phyloP scores from a whole-genome alignment of 345 rosid genomes.

The Moringa oleifera region DNA sequence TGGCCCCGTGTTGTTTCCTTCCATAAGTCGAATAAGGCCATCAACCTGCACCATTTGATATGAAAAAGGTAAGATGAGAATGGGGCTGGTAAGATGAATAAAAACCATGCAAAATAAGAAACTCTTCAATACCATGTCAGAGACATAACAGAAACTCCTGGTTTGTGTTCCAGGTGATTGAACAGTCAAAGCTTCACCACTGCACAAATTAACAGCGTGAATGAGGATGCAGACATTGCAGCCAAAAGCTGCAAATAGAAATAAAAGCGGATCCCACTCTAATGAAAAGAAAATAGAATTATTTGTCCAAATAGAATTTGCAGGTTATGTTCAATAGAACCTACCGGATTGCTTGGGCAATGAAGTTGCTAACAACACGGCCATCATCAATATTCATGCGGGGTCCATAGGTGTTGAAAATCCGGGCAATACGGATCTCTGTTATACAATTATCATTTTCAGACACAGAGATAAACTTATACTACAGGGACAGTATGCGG shows the following conservation, averaged over 20 bases:
- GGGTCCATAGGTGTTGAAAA: slow-evolving; percentile 95
- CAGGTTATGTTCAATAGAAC: not conserved
- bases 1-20: slow-evolving; percentile 91
- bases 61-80: not conserved
- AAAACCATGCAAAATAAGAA: not conserved
- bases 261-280: not conserved
- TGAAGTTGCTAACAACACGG: slow-evolving; percentile 96
- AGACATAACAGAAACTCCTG: slow-evolving; percentile 91
- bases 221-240: not conserved
- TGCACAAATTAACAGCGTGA: slow-evolving; percentile 18
- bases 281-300: not conserved
- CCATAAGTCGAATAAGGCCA: slow-evolving; percentile 88
- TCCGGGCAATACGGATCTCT: slow-evolving; percentile 88
- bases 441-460: not conserved
- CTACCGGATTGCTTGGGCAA: slow-evolving; percentile 93
- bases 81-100: not conserved
- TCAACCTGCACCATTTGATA: slow-evolving; percentile 52
- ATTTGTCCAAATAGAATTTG: not conserved
- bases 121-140: slow-evolving; percentile 69
- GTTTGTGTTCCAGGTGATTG: slow-evolving; percentile 97
- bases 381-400: slow-evolving; percentile 97
- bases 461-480: not conserved
- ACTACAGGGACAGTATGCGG: not conserved
- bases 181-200: slow-evolving; percentile 83
- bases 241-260: too few species aligned